Percentiles rank a stretch among this genome's conserved stretches.
Evolutionary conservation across 2,329 filamentous ascomycete species (phyloP).

Genomic region (Arthrobotrys sphaeroides): DNA sequence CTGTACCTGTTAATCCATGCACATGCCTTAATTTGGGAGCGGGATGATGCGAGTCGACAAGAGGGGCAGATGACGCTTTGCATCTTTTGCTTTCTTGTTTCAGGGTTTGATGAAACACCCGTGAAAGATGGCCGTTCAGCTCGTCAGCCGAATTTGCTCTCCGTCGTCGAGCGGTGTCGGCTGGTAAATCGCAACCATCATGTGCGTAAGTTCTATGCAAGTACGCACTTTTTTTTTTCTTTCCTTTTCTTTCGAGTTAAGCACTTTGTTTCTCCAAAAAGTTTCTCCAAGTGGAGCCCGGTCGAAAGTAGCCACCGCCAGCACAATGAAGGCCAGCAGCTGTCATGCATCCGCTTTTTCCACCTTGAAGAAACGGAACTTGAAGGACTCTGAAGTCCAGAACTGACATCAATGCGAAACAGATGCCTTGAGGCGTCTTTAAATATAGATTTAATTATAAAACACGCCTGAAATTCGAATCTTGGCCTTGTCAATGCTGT

Average conservation of each 20-base stretch:
- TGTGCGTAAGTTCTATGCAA: slow-evolving; percentile 21
- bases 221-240: not conserved
- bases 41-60: slow-evolving; percentile 31
- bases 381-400: slow-evolving; percentile 41
- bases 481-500: not conserved
- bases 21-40: slow-evolving; percentile 26
- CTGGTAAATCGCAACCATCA: slow-evolving; percentile 14
- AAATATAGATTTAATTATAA: slow-evolving; percentile 27
- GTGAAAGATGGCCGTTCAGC: not conserved
- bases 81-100: slow-evolving; percentile 19
- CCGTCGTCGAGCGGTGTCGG: slow-evolving; percentile 22
- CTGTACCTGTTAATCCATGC: slow-evolving; percentile 26
- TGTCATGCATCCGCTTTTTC: slow-evolving; percentile 6
- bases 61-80: slow-evolving; percentile 31
- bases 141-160: not conserved
- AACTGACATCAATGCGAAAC: not conserved
- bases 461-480: slow-evolving; percentile 12
- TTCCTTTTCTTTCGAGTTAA: not conserved
- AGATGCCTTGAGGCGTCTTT: slow-evolving; percentile 11
- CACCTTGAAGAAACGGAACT: slow-evolving; percentile 42
- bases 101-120: slow-evolving; percentile 46
- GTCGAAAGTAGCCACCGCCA: slow-evolving; percentile 19
- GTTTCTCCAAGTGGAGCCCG: slow-evolving; percentile 16
- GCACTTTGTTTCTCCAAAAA: slow-evolving; percentile 23
- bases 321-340: slow-evolving; percentile 5